phyloP scores from a whole-genome alignment of 129 eudicot genomes.

The Flaveria ramosissima region DNA sequence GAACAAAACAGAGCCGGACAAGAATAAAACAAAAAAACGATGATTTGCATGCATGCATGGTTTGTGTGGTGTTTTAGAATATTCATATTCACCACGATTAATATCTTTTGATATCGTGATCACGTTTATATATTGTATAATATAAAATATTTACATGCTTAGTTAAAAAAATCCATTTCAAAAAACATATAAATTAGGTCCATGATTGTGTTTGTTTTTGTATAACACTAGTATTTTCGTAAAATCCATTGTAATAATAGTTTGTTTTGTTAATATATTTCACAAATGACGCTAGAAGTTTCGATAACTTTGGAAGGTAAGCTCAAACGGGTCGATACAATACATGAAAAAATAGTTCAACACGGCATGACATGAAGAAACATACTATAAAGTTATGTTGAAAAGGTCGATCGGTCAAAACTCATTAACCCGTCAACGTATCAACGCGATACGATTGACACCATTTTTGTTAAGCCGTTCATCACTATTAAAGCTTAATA shows the following conservation, averaged over 20 bases:
- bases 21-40: constrained; percentile 18
- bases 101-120: too few relatives aligned
- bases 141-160: background rate
- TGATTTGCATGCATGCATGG: constrained; percentile 27
- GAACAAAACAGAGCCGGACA: constrained; percentile 20
- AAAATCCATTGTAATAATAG: background rate
- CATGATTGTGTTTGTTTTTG: background rate
- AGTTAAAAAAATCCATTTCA: too few relatives aligned
- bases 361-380: too few relatives aligned
- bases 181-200: background rate
- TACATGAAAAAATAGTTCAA: too few relatives aligned
- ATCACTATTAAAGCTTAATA: too few relatives aligned
- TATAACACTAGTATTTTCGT: too few relatives aligned
- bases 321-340: too few relatives aligned
- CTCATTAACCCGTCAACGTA: too few relatives aligned
- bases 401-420: too few relatives aligned
- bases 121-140: background rate
- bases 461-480: too few relatives aligned
- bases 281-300: background rate
- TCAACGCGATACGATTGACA: too few relatives aligned
- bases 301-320: background rate
- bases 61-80: background rate
- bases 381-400: too few relatives aligned
- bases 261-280: background rate
- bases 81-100: constrained; percentile 17